phyloP scores from a whole-genome alignment of 2,329 filamentous ascomycete species.

The Penicillium brasilianum region DNA sequence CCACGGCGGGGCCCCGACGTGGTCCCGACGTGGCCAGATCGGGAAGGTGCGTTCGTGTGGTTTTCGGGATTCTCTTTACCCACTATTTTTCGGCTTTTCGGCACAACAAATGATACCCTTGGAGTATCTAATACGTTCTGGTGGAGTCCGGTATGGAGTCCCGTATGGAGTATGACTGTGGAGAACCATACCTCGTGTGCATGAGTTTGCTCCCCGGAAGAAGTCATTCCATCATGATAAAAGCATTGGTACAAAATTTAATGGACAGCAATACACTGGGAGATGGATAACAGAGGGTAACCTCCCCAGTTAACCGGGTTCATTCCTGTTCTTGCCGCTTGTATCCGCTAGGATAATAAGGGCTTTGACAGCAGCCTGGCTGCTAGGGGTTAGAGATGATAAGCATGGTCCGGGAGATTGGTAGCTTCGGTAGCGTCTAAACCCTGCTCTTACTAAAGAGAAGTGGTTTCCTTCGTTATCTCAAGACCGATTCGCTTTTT shows the following conservation, averaged over 20 bases:
- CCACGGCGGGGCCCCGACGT: not conserved
- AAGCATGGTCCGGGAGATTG: not conserved
- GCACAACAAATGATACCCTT: not conserved
- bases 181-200: not conserved
- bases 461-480: not conserved
- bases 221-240: not conserved
- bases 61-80: not conserved
- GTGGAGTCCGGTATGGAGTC: not conserved
- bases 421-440: too few relatives aligned
- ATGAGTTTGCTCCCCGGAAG: not conserved
- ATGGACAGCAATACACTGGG: not conserved
- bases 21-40: not conserved
- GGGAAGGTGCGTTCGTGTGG: not conserved
- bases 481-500: not conserved
- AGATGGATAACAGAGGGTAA: not conserved
- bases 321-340: not conserved
- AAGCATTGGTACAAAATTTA: not conserved
- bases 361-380: not conserved
- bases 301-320: not conserved
- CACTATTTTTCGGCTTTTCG: not conserved
- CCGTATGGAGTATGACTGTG: not conserved
- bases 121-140: too few relatives aligned
- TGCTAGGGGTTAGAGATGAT: not conserved
- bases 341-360: not conserved
- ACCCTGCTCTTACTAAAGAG: too few relatives aligned